Base-by-base conservation (phyloP, 495 filamentous ascomycete species). In the Daldinia vernicosa region DNA sequence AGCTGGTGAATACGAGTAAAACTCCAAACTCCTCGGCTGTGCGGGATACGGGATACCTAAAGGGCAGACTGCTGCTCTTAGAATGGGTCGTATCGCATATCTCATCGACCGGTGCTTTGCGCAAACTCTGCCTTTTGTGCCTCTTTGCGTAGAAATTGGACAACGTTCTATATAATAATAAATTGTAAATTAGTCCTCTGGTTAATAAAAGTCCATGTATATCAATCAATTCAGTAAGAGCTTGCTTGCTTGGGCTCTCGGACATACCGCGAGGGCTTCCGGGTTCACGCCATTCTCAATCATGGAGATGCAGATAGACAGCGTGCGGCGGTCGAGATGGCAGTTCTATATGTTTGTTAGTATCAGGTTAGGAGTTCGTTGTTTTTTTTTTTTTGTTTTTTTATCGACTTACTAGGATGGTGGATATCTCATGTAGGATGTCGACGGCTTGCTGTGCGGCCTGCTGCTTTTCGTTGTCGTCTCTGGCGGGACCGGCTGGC, bases 281-380 rank as follows among this genome's bases (percentile, higher is more conserved):
- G 95, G 95, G 79, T 96, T 97, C 9, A 98, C 93, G 6, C 96
- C 96, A 79, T 98, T 98, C 80, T 99, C 95, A 67, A 99, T 82
- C 75, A 99, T 86, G 47, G 93, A 97, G 60, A 98, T 95, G 76
- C 95, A 99, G 60, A 96, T 89, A 8, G 94, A 97, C 12, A 99
- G 86, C 8, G 93, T 93, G 39, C 92, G 90, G 19, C 95, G 88
- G 79, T 97, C 93, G 32, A 99, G 89, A 70, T 95, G 85, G 33
- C 94, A 97, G 78, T 98, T 97, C 95, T 98, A 69, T 52, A 6
- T 14, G 19, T 24, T 57, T 22, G 37, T 47, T 24, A 47, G 19
- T 47, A 47, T 26, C 1, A 32, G n/a, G 4, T 39, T 24, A 28
- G 17, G 22, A 47, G 19, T 35, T 35, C 3, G 14, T 14, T 27